Evolutionary conservation across 345 rosid species (phyloP).

Genomic region (Chamaenerion angustifolium): DNA sequence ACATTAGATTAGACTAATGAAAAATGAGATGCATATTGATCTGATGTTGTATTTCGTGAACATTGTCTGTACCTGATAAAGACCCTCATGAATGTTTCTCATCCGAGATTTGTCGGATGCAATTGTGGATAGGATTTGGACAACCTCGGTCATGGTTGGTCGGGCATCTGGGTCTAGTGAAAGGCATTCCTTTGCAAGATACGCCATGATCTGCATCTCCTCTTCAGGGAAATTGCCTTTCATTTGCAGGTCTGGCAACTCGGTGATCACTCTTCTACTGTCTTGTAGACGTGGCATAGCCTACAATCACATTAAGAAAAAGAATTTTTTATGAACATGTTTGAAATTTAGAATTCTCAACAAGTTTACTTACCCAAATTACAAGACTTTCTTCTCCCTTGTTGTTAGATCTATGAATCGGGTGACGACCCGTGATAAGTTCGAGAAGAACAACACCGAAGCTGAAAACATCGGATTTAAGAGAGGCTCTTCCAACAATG

Average conservation of each 20-base stretch:
- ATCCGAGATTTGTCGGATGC: conserved; percentile 57
- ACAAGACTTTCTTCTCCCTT: conserved; percentile 93
- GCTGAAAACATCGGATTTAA: conserved; percentile 94
- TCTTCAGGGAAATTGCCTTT: conserved; percentile 61
- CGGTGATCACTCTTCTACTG: conserved; percentile 43
- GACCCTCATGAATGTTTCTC: conserved; percentile 49
- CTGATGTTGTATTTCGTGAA: too few species aligned
- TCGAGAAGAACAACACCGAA: conserved; percentile 94
- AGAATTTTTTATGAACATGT: not conserved
- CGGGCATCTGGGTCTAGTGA: conserved; percentile 78
- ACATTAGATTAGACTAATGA: too few species aligned
- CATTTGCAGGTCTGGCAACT: conserved; percentile 72
- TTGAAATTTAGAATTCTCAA: not conserved
- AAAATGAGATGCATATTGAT: too few species aligned
- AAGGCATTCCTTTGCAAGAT: conserved; percentile 87
- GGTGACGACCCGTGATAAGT: conserved; percentile 81
- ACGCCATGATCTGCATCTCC: conserved; percentile 90
- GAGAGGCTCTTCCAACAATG: conserved; percentile 83
- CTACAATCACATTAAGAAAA: conserved; percentile 18
- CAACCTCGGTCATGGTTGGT: conserved; percentile 95
- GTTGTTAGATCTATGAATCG: conserved; percentile 50
- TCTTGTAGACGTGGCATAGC: conserved; percentile 73
- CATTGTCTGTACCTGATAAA: too few species aligned
- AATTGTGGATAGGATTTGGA: conserved; percentile 84
- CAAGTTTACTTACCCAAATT: conserved; percentile 49